A percentile compares a stretch with the other conserved stretches of the same genome.
These are phyloP conservation scores for Lagenidium giganteum DNA, from an alignment of 352 stramenopile species.

Conservation along the genomic window DNA sequence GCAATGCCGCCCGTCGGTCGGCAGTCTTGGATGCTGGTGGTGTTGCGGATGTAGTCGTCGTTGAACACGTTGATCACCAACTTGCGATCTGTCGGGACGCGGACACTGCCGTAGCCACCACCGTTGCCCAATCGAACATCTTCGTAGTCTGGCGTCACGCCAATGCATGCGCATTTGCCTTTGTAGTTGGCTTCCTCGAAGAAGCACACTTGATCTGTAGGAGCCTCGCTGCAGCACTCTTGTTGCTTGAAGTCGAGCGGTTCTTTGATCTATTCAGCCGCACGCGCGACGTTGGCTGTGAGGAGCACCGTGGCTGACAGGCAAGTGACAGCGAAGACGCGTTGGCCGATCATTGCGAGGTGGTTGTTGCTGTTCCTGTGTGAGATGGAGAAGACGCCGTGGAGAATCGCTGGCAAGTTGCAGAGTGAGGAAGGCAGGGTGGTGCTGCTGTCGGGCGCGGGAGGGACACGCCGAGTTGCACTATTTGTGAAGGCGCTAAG, in stretches of 20 bases:
- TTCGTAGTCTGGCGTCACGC: slow-evolving; percentile 7
- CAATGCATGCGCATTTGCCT: slow-evolving; percentile 10
- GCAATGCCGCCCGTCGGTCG: slow-evolving; percentile 8
- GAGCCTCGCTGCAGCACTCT: slow-evolving; percentile 3
- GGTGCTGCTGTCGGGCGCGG: too few relatives aligned
- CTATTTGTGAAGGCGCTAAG: too few relatives aligned
- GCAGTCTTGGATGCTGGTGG: slow-evolving; percentile 10
- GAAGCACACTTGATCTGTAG: slow-evolving; percentile 7
- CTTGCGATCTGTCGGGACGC: slow-evolving; percentile 1
- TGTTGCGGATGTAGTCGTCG: slow-evolving; percentile 13
- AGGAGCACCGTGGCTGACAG: too few relatives aligned
- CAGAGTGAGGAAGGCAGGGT: too few relatives aligned
- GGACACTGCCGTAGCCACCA: slow-evolving; percentile 12
- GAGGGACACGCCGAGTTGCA: too few relatives aligned
- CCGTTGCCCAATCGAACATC: slow-evolving; percentile 14
- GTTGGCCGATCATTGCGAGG: too few relatives aligned
- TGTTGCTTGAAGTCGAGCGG: slow-evolving; percentile 10
- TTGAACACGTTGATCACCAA: slow-evolving; percentile 18
- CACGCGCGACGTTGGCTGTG: too few relatives aligned
- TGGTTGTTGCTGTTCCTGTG: too few relatives aligned
- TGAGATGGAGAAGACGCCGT: too few relatives aligned
- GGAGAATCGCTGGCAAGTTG: too few relatives aligned
- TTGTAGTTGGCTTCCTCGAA: slow-evolving; percentile 8
- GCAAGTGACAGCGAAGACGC: too few relatives aligned
- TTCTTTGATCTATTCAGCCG: too few relatives aligned